Conservation (phyloP, 177 flowering plant genomes). For the Vitis hybrid region DNA sequence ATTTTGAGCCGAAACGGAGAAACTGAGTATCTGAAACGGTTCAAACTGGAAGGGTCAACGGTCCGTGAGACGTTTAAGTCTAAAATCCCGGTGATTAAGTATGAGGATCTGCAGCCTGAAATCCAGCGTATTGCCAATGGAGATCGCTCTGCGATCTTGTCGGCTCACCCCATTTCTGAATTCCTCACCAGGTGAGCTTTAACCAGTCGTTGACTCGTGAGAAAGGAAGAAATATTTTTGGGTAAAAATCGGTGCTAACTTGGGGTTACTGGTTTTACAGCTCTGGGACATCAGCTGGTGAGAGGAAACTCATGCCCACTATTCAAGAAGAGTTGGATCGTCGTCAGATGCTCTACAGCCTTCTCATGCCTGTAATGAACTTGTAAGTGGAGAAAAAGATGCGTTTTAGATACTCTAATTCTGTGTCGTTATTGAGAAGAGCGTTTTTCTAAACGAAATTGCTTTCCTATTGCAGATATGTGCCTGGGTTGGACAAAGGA, state of each 20-base stretch:
- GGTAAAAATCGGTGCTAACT: too few relatives aligned
- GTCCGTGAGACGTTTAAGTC: conserved; percentile 64
- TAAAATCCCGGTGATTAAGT: conserved; percentile 52
- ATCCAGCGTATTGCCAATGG: conserved; percentile 86
- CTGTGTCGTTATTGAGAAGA: not conserved
- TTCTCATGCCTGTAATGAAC: conserved; percentile 73
- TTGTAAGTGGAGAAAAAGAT: conserved; percentile 32
- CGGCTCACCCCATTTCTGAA: conserved; percentile 68
- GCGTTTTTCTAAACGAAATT: not conserved
- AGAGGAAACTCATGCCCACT: conserved; percentile 65
- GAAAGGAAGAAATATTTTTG: too few relatives aligned
- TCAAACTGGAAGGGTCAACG: conserved; percentile 45
- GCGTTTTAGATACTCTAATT: too few relatives aligned
- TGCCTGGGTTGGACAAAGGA: conserved; percentile 61
- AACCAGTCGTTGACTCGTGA: too few relatives aligned
- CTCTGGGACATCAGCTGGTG: conserved; percentile 71
- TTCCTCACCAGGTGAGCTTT: conserved; percentile 68
- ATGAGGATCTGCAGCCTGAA: conserved; percentile 69
- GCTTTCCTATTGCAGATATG: conserved; percentile 35
- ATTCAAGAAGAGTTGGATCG: conserved; percentile 61
- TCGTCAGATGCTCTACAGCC: conserved; percentile 55
- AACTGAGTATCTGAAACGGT: conserved; percentile 58
- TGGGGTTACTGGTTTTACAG: conserved; percentile 23
- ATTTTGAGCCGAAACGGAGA: conserved; percentile 57
- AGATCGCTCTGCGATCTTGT: conserved; percentile 65